These are phyloP conservation scores for Dendrobium officinale DNA, from an alignment of 106 monocot genomes.

Conservation along the genomic window DNA sequence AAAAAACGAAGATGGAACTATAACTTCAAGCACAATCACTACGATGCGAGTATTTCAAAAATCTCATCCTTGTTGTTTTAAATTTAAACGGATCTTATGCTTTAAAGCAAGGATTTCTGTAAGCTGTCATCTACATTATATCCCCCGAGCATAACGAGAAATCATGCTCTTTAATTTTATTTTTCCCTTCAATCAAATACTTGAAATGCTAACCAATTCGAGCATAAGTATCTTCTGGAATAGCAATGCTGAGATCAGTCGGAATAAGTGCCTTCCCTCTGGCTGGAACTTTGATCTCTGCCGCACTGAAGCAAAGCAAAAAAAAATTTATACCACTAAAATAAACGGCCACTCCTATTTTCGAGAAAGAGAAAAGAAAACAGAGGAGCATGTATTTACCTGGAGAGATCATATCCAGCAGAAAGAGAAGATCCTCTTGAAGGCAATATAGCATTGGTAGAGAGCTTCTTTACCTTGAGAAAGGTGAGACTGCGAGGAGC, in stretches of 20 bases:
- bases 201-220: constrained; percentile 44
- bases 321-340: neutral
- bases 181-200: too few relatives aligned
- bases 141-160: too few relatives aligned
- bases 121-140: too few relatives aligned
- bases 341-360: neutral
- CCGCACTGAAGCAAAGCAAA: constrained; percentile 31
- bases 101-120: too few relatives aligned
- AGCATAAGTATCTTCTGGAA: constrained; percentile 68
- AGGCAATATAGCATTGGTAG: constrained; percentile 52
- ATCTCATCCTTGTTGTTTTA: too few relatives aligned
- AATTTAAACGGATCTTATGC: too few relatives aligned
- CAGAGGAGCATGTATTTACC: constrained; percentile 16
- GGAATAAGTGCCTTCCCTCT: constrained; percentile 68
- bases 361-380: neutral
- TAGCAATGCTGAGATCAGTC: constrained; percentile 85
- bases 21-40: too few relatives aligned
- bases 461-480: constrained; percentile 65
- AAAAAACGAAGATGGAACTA: too few relatives aligned
- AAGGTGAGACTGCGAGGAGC: neutral
- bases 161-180: too few relatives aligned
- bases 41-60: too few relatives aligned
- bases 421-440: constrained; percentile 47
- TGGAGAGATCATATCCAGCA: constrained; percentile 86
- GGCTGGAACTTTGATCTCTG: constrained; percentile 47